Percentiles rank a stretch among this genome's conserved stretches.
phyloP scores from a whole-genome alignment of 495 filamentous ascomycete species.

The Tetracladium marchalianum region DNA sequence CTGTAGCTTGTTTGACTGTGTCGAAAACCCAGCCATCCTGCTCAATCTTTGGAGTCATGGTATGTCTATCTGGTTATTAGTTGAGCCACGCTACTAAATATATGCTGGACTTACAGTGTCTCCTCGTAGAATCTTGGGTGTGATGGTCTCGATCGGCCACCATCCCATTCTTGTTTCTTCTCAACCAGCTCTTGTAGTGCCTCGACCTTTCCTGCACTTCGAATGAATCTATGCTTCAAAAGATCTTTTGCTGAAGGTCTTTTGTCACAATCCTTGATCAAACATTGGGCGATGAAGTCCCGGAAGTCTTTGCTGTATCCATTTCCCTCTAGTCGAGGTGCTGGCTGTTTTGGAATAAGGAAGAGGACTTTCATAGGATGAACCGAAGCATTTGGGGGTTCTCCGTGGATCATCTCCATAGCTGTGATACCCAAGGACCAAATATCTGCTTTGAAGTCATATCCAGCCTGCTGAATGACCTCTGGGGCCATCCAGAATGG shows the following conservation, averaged over 20 bases:
- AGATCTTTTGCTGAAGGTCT: conserved; percentile 81
- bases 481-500: conserved; percentile 99
- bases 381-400: conserved; percentile 95
- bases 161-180: conserved; percentile 71
- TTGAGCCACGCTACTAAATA: conserved; percentile 16
- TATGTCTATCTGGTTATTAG: conserved; percentile 30
- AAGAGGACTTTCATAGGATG: conserved; percentile 95
- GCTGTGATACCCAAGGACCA: conserved; percentile 99
- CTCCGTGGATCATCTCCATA: conserved; percentile 99
- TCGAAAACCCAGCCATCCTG: conserved; percentile 97
- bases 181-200: conserved; percentile 79
- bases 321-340: conserved; percentile 84
- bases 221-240: conserved; percentile 83
- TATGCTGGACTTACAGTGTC: conserved; percentile 48
- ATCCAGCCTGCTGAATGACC: conserved; percentile 98
- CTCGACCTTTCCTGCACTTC: conserved; percentile 74
- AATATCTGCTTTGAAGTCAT: conserved; percentile 95
- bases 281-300: conserved; percentile 82
- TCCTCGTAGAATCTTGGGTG: conserved; percentile 83
- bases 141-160: conserved; percentile 43
- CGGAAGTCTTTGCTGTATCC: conserved; percentile 84
- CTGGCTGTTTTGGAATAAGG: conserved; percentile 95
- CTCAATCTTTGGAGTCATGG: conserved; percentile 56
- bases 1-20: conserved; percentile 63
- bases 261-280: conserved; percentile 81